A percentile compares a stretch with the other conserved stretches of the same genome.
Conservation (phyloP, 306 rosid genomes). For the Datisca glomerata region DNA sequence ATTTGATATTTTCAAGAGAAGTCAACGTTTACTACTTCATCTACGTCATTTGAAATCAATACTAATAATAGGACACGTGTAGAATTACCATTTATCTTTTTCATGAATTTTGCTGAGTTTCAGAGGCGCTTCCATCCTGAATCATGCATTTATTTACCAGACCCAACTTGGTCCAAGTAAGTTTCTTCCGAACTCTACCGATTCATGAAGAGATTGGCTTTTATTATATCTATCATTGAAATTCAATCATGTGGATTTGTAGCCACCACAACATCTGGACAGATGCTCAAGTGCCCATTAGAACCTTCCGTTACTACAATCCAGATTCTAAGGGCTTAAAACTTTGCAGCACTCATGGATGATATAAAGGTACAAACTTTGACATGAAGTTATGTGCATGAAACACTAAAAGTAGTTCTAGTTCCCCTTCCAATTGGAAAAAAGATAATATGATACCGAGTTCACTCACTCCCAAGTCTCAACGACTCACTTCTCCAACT, state of each 20-base stretch:
- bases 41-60: no score
- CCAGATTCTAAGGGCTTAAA: conserved; percentile 17
- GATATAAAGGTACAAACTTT: conserved; percentile 22
- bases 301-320: conserved; percentile 25
- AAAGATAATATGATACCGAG: not conserved
- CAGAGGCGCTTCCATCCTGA: conserved; percentile 22
- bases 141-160: conserved; percentile 20
- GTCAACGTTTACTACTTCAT: no score
- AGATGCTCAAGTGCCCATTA: conserved; percentile 22
- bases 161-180: conserved; percentile 33
- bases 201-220: not conserved
- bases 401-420: not conserved
- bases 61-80: no score
- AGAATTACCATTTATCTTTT: no score
- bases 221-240: not conserved
- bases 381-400: not conserved
- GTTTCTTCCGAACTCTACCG: conserved; percentile 5
- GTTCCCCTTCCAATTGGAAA: not conserved
- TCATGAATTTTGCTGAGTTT: conserved; percentile 31
- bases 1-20: no score
- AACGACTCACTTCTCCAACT: no score
- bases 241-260: not conserved
- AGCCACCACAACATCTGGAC: conserved; percentile 32
- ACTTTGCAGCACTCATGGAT: conserved; percentile 23
- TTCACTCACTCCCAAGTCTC: not conserved